Base-by-base conservation (phyloP, 2,329 filamentous ascomycete genomes). In the Bipolaris oryzae region DNA sequence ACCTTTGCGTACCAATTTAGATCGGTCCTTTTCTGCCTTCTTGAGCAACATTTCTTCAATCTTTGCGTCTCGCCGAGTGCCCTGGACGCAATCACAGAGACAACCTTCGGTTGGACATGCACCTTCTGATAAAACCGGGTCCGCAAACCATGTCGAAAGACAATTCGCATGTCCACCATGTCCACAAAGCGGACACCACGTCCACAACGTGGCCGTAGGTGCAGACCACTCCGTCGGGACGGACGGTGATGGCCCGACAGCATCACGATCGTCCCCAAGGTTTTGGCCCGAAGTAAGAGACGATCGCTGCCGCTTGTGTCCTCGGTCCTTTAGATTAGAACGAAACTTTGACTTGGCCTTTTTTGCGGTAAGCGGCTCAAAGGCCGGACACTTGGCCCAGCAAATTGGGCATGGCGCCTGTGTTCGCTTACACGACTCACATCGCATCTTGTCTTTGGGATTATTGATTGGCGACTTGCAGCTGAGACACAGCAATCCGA, bases 141-240 rank as follows among this genome's bases (percentile, higher is more conserved):
- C 79, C 16, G 74, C 74, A 52, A 86, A 82, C 85, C 85, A 87
- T 13, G 79, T 78, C 7, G 77, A 78, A 28, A 87, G 77, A 68
- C 86, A 89, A 47, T 80, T 80, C 5, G 80, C 74, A 66, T 89
- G 86, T 2, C 82, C 85, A 37, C 82, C 81, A 63, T 89, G 86
- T 3, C 84, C 84, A 69, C 86, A 89, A 11, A 82, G 76, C 64
- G 85, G 78, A 69, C 86, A 89, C 76, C 81, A 82, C 5, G 81
- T 80, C 80, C 81, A 86, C 18, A 85, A 76, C 6, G 67, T 69
- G 39, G 74, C 64, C 45, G 66, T 60, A 54, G 71, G 61, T 59
- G 53, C 68, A n/a, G 34, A 64, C 61, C 58, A 64, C 10, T 48
- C 61, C 47, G 55, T 66, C 44, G 58, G 74, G 31, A 53, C 55